Base-by-base conservation (phyloP, 768 basidiomycete species). In the Panaeolus papilionaceus region DNA sequence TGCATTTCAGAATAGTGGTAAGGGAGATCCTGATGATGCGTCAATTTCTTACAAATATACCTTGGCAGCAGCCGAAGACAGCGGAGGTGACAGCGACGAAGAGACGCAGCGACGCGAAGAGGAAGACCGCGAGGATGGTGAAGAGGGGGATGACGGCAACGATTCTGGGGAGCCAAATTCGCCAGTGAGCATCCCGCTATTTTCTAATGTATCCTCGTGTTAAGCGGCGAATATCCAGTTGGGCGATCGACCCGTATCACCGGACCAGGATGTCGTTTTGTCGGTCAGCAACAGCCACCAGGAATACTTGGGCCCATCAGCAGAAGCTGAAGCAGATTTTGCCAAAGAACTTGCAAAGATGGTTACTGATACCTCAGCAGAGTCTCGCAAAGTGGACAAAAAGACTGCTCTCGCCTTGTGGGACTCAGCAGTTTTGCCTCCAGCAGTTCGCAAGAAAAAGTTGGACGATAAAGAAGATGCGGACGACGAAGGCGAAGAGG, bases 331-430 rank as follows among this genome's bases (percentile, higher is more conserved):
- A 61, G 92, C 90, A 2, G 97, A 96, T 39, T 99, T 99, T 74
- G 93, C 92, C 9, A 95, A 95, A 76, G 98, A 99, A 76, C 86
- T 99, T 20, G 95, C 97, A 2, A 98, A 93, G 80, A 89, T 99
- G 81, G 89, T 98, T 61, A 95, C 93, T 0, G 95, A 97, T 72
- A 91, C 88, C 16, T 93, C 94, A 18, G 79, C 86, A 0, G 95
- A 98, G 71, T 87, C 91, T 3, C 84, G 94, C 71, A 94, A 92
- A 74, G 89, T 95, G 23, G 96, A 98, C 75, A 92, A 93, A 79
- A 94, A 92, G 78, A 91, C 93, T 1, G 94, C 93, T 0, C 85
- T 91, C 20, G 91, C 91, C 0, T 85, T 96, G 67, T 97, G 95
- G 91, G 96, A 98, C 74, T 91, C 93, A 38, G 88, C 94, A 18